A percentile compares a stretch with the other conserved stretches of the same genome.
Conservation (phyloP, 148 eudicot species). For the Diospyros kaki region DNA sequence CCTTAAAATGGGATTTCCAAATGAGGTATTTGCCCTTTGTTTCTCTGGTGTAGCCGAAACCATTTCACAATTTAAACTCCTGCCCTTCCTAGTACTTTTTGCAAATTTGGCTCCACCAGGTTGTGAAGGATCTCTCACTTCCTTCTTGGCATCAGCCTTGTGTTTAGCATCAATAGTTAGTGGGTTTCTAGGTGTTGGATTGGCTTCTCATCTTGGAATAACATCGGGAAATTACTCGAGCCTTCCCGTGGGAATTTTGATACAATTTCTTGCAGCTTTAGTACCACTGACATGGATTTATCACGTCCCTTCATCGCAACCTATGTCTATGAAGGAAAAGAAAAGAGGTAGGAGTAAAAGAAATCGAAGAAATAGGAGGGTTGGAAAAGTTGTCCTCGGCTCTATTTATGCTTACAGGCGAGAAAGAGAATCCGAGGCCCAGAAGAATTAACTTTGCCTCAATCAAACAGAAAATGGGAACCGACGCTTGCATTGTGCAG, state of each 20-base stretch:
- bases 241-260: constrained; percentile 55
- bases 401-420: constrained; percentile 35
- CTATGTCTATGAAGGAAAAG: constrained; percentile 33
- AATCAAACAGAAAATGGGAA: not conserved
- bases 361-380: constrained; percentile 43
- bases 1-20: constrained; percentile 55
- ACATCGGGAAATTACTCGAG: constrained; percentile 52
- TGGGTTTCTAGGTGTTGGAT: constrained; percentile 71
- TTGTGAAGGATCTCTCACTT: constrained; percentile 84
- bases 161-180: constrained; percentile 72
- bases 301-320: constrained; percentile 34
- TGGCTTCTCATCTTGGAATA: constrained; percentile 72
- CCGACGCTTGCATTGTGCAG: not conserved
- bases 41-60: constrained; percentile 84
- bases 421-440: constrained; percentile 51
- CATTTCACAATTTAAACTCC: constrained; percentile 59
- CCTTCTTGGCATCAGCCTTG: constrained; percentile 77
- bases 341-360: constrained; percentile 51
- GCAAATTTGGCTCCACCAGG: constrained; percentile 84
- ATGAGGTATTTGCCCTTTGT: constrained; percentile 58
- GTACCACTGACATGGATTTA: constrained; percentile 65
- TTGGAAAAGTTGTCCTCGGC: constrained; percentile 48
- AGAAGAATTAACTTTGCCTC: constrained; percentile 9
- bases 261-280: constrained; percentile 72
- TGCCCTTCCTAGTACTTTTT: constrained; percentile 81